A percentile compares a stretch with the other conserved stretches of the same genome.
These are phyloP conservation scores for Metschnikowia matae DNA, from an alignment of 805 yeast genomes.

Conservation along the genomic window DNA sequence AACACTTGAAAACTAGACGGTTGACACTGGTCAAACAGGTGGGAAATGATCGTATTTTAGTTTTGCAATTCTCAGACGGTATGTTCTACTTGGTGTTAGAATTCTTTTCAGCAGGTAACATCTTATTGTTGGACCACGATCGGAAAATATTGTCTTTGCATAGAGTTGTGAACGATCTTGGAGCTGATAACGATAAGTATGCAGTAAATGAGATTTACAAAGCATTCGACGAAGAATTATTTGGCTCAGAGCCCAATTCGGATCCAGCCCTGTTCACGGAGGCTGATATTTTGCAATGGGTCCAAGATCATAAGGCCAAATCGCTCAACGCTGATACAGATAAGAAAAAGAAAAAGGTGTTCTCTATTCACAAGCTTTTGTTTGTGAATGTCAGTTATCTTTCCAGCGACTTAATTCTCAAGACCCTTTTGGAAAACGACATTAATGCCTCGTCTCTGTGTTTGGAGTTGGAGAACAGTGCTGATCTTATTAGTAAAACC, in stretches of 20 bases:
- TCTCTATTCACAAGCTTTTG: conserved; percentile 65
- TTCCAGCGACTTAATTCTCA: conserved; percentile 74
- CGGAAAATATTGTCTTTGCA: conserved; percentile 67
- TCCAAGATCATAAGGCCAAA: conserved; percentile 28
- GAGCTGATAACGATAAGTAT: conserved; percentile 50
- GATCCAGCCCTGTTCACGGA: conserved; percentile 20
- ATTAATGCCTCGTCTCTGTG: conserved; percentile 45
- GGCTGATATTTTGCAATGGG: conserved; percentile 39
- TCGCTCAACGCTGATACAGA: conserved; percentile 11
- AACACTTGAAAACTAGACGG: conserved; percentile 78
- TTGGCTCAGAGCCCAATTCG: conserved; percentile 23
- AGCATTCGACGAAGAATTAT: conserved; percentile 53
- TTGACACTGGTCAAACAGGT: conserved; percentile 70
- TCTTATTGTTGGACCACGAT: conserved; percentile 68
- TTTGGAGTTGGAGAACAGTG: conserved; percentile 23
- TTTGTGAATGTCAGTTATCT: conserved; percentile 68
- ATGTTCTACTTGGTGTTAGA: conserved; percentile 73
- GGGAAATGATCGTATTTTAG: conserved; percentile 77
- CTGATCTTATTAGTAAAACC: conserved; percentile 28
- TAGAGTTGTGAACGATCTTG: conserved; percentile 73
- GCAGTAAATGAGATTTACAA: conserved; percentile 73
- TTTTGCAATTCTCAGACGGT: conserved; percentile 82
- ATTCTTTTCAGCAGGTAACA: conserved; percentile 93
- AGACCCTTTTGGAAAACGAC: conserved; percentile 43
- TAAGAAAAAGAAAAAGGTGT: conserved; percentile 39